Conservation (phyloP, 1,284 basidiomycete genomes). For the Cryptococcus depauperatus region DNA sequence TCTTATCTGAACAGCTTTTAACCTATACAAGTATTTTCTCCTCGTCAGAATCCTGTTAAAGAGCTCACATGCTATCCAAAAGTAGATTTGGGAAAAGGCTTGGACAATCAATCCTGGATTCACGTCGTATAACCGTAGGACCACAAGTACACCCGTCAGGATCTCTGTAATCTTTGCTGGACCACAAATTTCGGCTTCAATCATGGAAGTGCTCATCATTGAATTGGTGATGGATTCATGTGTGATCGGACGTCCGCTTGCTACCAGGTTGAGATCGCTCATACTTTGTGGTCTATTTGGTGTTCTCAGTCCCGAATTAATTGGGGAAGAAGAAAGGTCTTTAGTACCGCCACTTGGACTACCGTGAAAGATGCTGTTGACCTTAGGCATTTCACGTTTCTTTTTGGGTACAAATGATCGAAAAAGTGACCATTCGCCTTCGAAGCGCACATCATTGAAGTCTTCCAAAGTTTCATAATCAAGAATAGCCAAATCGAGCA, state of each 20-base stretch:
- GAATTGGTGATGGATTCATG: constrained; percentile 10
- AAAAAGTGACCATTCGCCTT: constrained; percentile 91
- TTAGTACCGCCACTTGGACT: constrained; percentile 8
- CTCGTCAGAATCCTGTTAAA: constrained; percentile 89
- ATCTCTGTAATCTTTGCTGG: constrained; percentile 68
- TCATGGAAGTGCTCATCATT: not conserved
- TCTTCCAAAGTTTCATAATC: constrained; percentile 73
- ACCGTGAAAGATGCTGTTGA: constrained; percentile 34
- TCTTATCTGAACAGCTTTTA: constrained; percentile 77
- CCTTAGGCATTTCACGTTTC: constrained; percentile 49
- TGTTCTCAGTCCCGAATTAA: constrained; percentile 12
- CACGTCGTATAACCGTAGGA: constrained; percentile 79
- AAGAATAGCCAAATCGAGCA: constrained; percentile 74
- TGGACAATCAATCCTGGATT: constrained; percentile 86
- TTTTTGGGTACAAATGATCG: constrained; percentile 61
- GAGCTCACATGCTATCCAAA: constrained; percentile 59
- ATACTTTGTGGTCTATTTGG: constrained; percentile 22
- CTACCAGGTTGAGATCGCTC: constrained; percentile 20
- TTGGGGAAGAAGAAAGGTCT: constrained; percentile 14
- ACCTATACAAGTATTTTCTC: constrained; percentile 89
- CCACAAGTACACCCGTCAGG: constrained; percentile 76
- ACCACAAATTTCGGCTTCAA: constrained; percentile 9
- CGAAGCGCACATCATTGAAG: constrained; percentile 78
- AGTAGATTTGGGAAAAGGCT: constrained; percentile 77
- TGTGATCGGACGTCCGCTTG: constrained; percentile 8